Evolutionary conservation across 306 rosid species (phyloP).

Genomic region (Quercus glauca): DNA sequence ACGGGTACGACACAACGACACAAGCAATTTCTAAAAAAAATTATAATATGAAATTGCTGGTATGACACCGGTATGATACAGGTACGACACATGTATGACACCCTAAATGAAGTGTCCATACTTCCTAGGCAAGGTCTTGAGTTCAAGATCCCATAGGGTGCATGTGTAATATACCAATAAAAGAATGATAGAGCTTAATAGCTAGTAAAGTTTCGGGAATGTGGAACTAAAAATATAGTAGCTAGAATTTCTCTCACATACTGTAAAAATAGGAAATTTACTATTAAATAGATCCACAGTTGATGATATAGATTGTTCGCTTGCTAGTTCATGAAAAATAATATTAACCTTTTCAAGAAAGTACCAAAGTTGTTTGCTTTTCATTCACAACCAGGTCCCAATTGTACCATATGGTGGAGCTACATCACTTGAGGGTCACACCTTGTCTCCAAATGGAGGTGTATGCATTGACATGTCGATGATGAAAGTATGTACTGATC

Average conservation of each 20-base stretch:
- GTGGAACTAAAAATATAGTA: background rate
- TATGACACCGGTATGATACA: background rate
- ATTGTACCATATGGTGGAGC: conserved; percentile 98
- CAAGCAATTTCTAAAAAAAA: too few relatives aligned
- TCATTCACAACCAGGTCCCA: conserved; percentile 57
- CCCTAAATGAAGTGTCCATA: too few relatives aligned
- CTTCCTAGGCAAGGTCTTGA: too few relatives aligned
- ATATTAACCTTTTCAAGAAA: conserved; percentile 20
- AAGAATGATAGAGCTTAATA: background rate
- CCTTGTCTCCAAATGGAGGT: conserved; percentile 84
- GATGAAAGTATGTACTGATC: conserved; percentile 61
- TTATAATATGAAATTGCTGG: too few relatives aligned
- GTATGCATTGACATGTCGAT: conserved; percentile 84
- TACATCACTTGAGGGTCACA: conserved; percentile 97
- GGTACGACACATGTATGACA: too few relatives aligned
- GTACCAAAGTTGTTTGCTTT: conserved; percentile 19
- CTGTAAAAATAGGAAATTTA: background rate
- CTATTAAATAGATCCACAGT: background rate
- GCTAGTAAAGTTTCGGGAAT: background rate
- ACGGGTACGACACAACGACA: too few relatives aligned
- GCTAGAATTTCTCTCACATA: background rate
- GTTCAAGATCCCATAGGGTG: too few relatives aligned
- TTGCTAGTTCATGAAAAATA: conserved; percentile 16
- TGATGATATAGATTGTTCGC: background rate
- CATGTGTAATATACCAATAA: too few relatives aligned